Percentiles rank a stretch among this genome's conserved stretches.
phyloP scores from a whole-genome alignment of 2,329 filamentous ascomycete genomes.

The Cyphellophora attinorum region DNA sequence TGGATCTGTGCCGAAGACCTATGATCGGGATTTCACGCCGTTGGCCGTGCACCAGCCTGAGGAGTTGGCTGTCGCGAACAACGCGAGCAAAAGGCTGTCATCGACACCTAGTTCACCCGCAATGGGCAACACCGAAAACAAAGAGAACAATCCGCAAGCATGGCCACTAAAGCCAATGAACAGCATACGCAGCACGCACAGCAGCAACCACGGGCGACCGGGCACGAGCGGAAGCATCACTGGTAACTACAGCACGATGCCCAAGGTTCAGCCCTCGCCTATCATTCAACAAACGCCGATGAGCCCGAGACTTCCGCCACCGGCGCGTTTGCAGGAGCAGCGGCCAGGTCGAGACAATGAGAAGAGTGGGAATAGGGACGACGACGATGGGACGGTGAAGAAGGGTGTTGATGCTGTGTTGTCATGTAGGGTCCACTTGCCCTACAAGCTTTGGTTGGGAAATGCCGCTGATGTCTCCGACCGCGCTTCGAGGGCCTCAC shows the following conservation, averaged over 20 bases:
- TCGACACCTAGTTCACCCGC: slow-evolving; percentile 9
- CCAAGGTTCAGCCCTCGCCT: slow-evolving; percentile 23
- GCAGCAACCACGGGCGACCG: slow-evolving; percentile 23
- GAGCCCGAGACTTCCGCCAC: slow-evolving; percentile 22
- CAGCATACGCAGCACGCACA: slow-evolving; percentile 17
- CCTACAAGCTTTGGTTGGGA: too few relatives aligned
- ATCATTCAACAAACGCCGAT: slow-evolving; percentile 21
- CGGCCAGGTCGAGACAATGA: slow-evolving; percentile 23
- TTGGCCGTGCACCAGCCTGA: slow-evolving; percentile 45
- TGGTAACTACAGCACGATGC: slow-evolving; percentile 40
- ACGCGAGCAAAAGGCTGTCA: slow-evolving; percentile 9
- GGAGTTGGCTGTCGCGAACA: slow-evolving; percentile 13
- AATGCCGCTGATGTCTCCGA: too few relatives aligned
- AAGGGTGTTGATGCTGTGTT: slow-evolving; percentile 60
- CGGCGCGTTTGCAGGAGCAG: slow-evolving; percentile 24
- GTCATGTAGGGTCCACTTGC: slow-evolving; percentile 63
- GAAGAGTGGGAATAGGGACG: slow-evolving; percentile 37
- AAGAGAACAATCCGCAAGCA: slow-evolving; percentile 14
- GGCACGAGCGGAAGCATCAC: slow-evolving; percentile 32
- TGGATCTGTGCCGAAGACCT: slow-evolving; percentile 73
- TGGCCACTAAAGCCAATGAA: slow-evolving; percentile 22
- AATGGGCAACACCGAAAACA: slow-evolving; percentile 3
- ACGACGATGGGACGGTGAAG: slow-evolving; percentile 44
- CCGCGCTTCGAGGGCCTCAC: too few relatives aligned
- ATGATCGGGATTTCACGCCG: slow-evolving; percentile 79